phyloP scores from a whole-genome alignment of 257 asterid genomes.

The Phtheirospermum japonicum region DNA sequence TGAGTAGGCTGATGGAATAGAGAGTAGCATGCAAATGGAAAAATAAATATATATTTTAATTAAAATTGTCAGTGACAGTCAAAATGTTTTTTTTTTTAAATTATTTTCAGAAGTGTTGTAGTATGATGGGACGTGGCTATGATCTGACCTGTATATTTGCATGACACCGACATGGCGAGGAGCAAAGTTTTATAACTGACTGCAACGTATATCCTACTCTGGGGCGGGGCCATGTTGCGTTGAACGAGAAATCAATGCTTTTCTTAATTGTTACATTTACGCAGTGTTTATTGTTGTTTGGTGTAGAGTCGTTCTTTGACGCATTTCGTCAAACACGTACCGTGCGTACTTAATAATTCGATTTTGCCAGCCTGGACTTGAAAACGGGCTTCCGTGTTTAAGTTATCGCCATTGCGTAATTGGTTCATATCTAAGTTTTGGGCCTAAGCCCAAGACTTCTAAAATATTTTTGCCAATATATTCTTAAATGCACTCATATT shows the following conservation, averaged over 20 bases:
- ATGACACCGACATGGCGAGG: constrained; percentile 35
- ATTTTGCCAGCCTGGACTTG: too few species aligned
- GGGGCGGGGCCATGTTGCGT: background rate
- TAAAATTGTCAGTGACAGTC: constrained; percentile 28
- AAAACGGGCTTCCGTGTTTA: too few species aligned
- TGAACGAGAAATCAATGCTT: background rate
- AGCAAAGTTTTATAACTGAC: constrained; percentile 12
- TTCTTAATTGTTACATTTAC: background rate
- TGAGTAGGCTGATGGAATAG: too few species aligned
- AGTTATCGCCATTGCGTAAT: too few species aligned
- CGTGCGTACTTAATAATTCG: too few species aligned
- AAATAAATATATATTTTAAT: background rate
- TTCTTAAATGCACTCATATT: too few species aligned
- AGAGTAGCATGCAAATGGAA: constrained; percentile 32
- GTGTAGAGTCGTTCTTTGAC: too few species aligned
- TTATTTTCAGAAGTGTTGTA: background rate
- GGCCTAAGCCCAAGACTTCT: too few species aligned
- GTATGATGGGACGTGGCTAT: constrained; percentile 41
- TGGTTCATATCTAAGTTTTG: too few species aligned
- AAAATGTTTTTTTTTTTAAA: background rate
- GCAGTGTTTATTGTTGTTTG: background rate
- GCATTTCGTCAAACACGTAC: too few species aligned
- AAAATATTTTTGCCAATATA: too few species aligned
- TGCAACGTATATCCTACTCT: background rate
- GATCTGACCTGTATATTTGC: constrained; percentile 18